A percentile compares a stretch with the other conserved stretches of the same genome.
These are phyloP conservation scores for Ormosia emarginata DNA, from an alignment of 306 rosid species.

Conservation along the genomic window DNA sequence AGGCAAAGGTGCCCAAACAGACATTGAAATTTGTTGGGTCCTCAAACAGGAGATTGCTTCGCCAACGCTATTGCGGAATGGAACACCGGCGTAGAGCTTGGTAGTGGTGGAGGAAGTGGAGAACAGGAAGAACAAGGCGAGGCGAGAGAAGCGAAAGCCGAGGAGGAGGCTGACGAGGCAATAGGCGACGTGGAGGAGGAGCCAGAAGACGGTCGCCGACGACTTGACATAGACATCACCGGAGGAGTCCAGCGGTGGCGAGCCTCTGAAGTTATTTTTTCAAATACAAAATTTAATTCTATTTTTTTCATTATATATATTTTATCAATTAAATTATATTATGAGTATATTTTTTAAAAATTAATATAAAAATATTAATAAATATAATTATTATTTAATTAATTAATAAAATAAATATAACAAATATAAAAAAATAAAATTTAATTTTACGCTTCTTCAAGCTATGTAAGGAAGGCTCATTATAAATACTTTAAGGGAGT, in stretches of 20 bases:
- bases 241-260: slow-evolving; percentile 50
- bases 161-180: slow-evolving; percentile 68
- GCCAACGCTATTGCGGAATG: slow-evolving; percentile 37
- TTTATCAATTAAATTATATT: too few relatives aligned
- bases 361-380: too few relatives aligned
- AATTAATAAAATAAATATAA: too few relatives aligned
- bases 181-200: slow-evolving; percentile 58
- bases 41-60: slow-evolving; percentile 44
- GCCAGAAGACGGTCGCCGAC: slow-evolving; percentile 53
- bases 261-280: slow-evolving; percentile 61
- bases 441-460: too few relatives aligned
- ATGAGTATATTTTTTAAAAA: too few relatives aligned
- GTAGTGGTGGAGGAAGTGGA: slow-evolving; percentile 50
- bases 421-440: too few relatives aligned
- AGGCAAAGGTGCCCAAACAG: slow-evolving; percentile 72
- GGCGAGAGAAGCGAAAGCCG: slow-evolving; percentile 81
- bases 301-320: too few relatives aligned
- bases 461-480: too few relatives aligned
- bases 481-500: too few relatives aligned
- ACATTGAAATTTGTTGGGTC: slow-evolving; percentile 83
- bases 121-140: slow-evolving; percentile 61
- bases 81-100: slow-evolving; percentile 34
- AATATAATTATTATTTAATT: too few relatives aligned
- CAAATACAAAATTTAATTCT: too few relatives aligned
- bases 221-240: slow-evolving; percentile 57